A percentile compares a stretch with the other conserved stretches of the same genome.
These are phyloP conservation scores for Vitis rupestris DNA, from an alignment of 164 flowering plant species.

Conservation along the genomic window DNA sequence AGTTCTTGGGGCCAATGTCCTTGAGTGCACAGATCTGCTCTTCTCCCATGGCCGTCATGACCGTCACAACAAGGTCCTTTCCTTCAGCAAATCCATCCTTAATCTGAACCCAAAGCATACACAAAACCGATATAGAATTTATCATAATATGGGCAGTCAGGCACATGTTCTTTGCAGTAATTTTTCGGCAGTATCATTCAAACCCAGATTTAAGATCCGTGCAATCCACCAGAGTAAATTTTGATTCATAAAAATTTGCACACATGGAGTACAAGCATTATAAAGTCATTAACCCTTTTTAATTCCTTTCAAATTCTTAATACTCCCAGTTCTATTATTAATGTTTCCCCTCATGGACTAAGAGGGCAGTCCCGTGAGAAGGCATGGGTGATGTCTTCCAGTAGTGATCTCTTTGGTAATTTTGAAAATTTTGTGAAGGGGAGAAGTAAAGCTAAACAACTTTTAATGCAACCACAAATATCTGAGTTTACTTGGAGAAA, in stretches of 20 bases:
- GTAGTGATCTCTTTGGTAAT: too few relatives aligned
- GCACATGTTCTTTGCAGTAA: neutral
- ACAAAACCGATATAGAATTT: neutral
- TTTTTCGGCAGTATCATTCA: neutral
- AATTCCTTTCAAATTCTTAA: too few relatives aligned
- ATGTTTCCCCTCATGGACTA: too few relatives aligned
- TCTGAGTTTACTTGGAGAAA: neutral
- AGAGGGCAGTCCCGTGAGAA: too few relatives aligned
- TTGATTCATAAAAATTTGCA: too few relatives aligned
- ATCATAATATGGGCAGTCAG: neutral
- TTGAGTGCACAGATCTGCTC: constrained; percentile 60
- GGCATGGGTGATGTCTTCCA: too few relatives aligned
- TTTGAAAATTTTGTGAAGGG: too few relatives aligned
- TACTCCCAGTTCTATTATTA: too few relatives aligned
- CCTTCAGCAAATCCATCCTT: constrained; percentile 54
- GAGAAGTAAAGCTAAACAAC: too few relatives aligned
- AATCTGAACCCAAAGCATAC: constrained; percentile 8
- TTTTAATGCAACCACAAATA: neutral
- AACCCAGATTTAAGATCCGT: too few relatives aligned
- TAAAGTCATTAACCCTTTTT: neutral
- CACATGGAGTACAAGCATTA: neutral
- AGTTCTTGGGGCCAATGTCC: constrained; percentile 32
- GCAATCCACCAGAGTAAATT: too few relatives aligned
- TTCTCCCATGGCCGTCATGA: constrained; percentile 62
- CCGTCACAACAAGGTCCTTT: constrained; percentile 58